phyloP scores from a whole-genome alignment of 2,329 filamentous ascomycete genomes.

The Diplodia sapinea region DNA sequence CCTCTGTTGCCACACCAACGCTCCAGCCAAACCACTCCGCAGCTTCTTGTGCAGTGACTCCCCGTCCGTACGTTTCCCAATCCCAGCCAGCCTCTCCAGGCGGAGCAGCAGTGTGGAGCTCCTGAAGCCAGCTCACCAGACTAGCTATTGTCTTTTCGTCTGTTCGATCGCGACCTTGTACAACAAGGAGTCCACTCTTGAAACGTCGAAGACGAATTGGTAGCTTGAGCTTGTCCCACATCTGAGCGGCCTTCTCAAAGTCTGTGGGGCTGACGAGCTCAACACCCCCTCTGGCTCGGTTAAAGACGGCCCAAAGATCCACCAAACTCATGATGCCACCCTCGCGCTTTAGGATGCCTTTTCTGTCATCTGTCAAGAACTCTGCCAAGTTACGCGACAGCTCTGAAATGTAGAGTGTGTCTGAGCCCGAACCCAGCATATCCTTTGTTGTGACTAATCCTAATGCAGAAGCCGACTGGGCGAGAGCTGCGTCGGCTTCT shows the following conservation, averaged over 20 bases:
- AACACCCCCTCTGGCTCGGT: constrained; percentile 88
- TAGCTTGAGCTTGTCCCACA: constrained; percentile 87
- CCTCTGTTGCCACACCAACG: constrained; percentile 91
- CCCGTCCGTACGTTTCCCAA: constrained; percentile 77
- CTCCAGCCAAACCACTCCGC: constrained; percentile 96
- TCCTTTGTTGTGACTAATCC: constrained; percentile 94
- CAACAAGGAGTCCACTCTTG: constrained; percentile 91
- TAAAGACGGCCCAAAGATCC: constrained; percentile 70
- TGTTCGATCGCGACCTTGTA: constrained; percentile 84
- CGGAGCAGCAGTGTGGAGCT: constrained; percentile 70
- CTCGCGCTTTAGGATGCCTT: constrained; percentile 44
- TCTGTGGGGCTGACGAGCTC: constrained; percentile 91
- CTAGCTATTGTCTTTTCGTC: constrained; percentile 87
- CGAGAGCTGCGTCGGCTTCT: constrained; percentile 76
- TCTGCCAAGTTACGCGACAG: constrained; percentile 49
- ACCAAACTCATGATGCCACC: constrained; percentile 50
- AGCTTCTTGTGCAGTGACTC: constrained; percentile 86
- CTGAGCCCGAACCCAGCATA: constrained; percentile 79
- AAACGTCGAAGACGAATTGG: constrained; percentile 88
- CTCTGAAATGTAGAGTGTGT: constrained; percentile 82
- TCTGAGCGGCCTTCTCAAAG: constrained; percentile 83
- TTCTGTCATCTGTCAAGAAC: constrained; percentile 48
- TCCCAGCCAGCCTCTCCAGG: constrained; percentile 74
- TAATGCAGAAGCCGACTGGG: constrained; percentile 81
- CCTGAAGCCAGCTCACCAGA: constrained; percentile 76